Base-by-base conservation (phyloP, 192 early-diverging fungal species). In the Backusella sp. region DNA sequence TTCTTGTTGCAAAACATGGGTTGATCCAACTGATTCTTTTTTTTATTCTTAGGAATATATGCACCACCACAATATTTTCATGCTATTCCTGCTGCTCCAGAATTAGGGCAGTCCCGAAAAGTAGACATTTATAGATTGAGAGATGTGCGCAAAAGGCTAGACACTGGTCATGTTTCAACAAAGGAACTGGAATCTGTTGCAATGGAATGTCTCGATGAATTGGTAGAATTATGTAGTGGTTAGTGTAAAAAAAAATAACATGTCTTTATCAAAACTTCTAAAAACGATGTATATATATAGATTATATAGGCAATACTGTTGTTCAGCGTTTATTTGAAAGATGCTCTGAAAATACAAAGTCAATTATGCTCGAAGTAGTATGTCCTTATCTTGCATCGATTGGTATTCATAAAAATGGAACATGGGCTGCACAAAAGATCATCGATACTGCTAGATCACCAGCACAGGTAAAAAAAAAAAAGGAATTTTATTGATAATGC, bases 391-490 rank as follows among this genome's bases (percentile, higher is more conserved):
- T 98, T 77, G 94, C 96, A 6, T 87, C 94, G 0, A 94, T 99
- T 37, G 96, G 96, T 52, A 89, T 96, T 69, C 98, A 99, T 88
- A 99, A 98, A 83, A 98, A 99, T 82, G 98, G 98, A n/a, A 99
- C 98, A 1, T 99, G 98, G 98, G 96, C 95, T 0, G 93, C 96
- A 66, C 98, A 99, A 79, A 97, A 96, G 84, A 93, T 98, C 52
- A 97, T 99, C 62, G 96, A 99, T 76, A 89, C 88, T 28, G 95
- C 96, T 2, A 89, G 90, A 62, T 90, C 90, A 28, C 79, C 91
- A 17, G 80, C 84, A 19, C 94, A 95, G 70, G 78, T 83, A 80
- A 73, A 34, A 11, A n/a, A 73, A 36, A 34, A n/a, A 37, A 30
- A 30, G n/a, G n/a, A n/a, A n/a, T n/a, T n/a, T n/a, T n/a, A 30